A percentile compares a stretch with the other conserved stretches of the same genome.
Evolutionary conservation across 2,329 filamentous ascomycete genomes (phyloP).

Genomic region (Tolypocladium sp.): DNA sequence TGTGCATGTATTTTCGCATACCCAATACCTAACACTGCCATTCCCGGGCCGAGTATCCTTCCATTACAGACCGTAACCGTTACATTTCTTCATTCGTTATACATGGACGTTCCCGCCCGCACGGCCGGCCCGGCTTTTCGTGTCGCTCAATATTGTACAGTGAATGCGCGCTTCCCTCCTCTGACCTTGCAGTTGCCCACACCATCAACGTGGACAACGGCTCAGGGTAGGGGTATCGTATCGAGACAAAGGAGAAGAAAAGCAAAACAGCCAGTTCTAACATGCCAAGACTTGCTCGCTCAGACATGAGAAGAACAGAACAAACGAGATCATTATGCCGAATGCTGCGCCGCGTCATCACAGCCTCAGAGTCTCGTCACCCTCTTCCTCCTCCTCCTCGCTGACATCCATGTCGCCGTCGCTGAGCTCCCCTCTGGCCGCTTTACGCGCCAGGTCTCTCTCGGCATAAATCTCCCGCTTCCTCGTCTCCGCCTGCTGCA

Average conservation of each 20-base stretch:
- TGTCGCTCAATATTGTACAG: background rate
- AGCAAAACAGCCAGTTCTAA: background rate
- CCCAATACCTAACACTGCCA: background rate
- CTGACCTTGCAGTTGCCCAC: background rate
- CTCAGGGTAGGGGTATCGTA: constrained; percentile 1
- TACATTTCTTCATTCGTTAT: constrained; percentile 2
- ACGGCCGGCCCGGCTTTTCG: background rate
- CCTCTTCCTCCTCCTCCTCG: constrained; percentile 18
- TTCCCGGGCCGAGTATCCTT: background rate
- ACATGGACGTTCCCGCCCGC: background rate
- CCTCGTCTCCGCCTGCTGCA: constrained; percentile 60
- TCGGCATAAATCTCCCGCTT: constrained; percentile 65
- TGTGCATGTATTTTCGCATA: background rate
- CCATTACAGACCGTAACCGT: background rate
- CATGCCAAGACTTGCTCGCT: background rate
- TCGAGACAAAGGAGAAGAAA: background rate
- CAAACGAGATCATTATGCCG: background rate
- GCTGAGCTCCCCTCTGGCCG: constrained; percentile 35
- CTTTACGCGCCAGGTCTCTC: constrained; percentile 41
- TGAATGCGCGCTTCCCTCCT: background rate
- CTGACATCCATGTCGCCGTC: constrained; percentile 28
- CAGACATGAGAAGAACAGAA: background rate
- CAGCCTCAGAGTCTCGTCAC: constrained; percentile 23
- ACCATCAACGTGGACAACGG: background rate
- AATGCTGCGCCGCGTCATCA: constrained; percentile 6